Percentiles rank a stretch among this genome's conserved stretches.
phyloP scores from a whole-genome alignment of 192 early-diverging fungal genomes.

The Coemansia javaensis region DNA sequence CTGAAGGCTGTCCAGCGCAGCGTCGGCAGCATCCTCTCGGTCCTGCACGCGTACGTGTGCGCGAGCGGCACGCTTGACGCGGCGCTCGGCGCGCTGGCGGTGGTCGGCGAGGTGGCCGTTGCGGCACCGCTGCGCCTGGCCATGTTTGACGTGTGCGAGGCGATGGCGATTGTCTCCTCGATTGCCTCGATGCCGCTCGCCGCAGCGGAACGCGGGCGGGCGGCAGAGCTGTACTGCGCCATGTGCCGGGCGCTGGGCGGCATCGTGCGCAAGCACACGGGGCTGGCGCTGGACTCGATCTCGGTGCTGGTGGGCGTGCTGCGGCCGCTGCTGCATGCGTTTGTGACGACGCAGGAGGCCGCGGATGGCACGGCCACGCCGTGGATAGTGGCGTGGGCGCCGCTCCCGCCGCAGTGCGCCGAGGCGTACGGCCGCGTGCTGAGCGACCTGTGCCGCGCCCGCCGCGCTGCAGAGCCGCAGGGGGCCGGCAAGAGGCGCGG shows the following conservation, averaged over 20 bases:
- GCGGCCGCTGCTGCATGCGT: slow-evolving; percentile 36
- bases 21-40: slow-evolving; percentile 13
- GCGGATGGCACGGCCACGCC: slow-evolving; percentile 12
- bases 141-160: slow-evolving; percentile 29
- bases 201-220: not conserved
- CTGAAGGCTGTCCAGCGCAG: slow-evolving; percentile 29
- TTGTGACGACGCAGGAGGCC: slow-evolving; percentile 17
- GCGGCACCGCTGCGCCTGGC: slow-evolving; percentile 25
- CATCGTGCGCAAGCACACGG: slow-evolving; percentile 24
- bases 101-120: slow-evolving; percentile 19
- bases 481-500: not conserved
- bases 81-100: slow-evolving; percentile 1
- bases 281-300: slow-evolving; percentile 18
- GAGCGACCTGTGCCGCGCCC: slow-evolving; percentile 19
- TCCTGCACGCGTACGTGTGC: slow-evolving; percentile 12
- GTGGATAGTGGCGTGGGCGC: slow-evolving; percentile 40
- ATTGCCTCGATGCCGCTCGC: slow-evolving; percentile 11
- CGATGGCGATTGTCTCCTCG: slow-evolving; percentile 13
- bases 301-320: slow-evolving; percentile 13
- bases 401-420: slow-evolving; percentile 25
- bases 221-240: slow-evolving; percentile 9
- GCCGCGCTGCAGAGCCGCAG: not conserved
- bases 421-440: slow-evolving; percentile 35
- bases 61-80: not conserved
- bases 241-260: slow-evolving; percentile 19